These are phyloP conservation scores for Amauroascus verrucosus DNA, from an alignment of 2,329 filamentous ascomycete species.

Conservation along the genomic window DNA sequence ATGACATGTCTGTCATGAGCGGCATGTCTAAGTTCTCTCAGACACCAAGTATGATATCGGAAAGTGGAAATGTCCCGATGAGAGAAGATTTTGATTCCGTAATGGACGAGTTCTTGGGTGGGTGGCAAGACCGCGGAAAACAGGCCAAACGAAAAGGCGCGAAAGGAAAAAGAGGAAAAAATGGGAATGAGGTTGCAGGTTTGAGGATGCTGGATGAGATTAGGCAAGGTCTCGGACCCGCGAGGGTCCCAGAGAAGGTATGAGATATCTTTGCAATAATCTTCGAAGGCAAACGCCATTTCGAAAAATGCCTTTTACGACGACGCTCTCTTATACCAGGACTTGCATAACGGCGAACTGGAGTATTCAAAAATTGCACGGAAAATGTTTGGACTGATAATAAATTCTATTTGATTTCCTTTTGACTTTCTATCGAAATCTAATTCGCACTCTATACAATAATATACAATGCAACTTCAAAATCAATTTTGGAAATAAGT, in stretches of 20 bases:
- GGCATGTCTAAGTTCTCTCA: slow-evolving; percentile 46
- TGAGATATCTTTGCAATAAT: slow-evolving; percentile 13
- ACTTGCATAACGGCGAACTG: slow-evolving; percentile 4
- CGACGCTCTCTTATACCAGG: neutral
- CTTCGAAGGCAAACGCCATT: neutral
- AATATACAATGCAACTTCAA: neutral
- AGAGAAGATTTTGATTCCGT: slow-evolving; percentile 76
- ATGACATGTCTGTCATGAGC: slow-evolving; percentile 41
- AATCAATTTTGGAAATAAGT: too few relatives aligned
- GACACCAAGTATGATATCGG: slow-evolving; percentile 45
- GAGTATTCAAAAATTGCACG: neutral
- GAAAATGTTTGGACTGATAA: neutral
- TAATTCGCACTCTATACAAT: neutral
- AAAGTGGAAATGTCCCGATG: slow-evolving; percentile 44
- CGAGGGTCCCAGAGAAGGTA: slow-evolving; percentile 45
- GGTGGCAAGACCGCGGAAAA: slow-evolving; percentile 38
- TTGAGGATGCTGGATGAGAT: slow-evolving; percentile 88
- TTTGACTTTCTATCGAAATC: neutral
- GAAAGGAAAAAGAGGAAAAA: slow-evolving; percentile 57
- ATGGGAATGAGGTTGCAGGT: slow-evolving; percentile 68
- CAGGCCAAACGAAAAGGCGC: slow-evolving; percentile 36
- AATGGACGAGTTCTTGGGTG: slow-evolving; percentile 84
- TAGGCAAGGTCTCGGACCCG: slow-evolving; percentile 65
- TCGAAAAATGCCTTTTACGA: too few relatives aligned
- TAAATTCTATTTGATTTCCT: neutral